These are phyloP conservation scores for Blastobotrys arbuscula DNA, from an alignment of 1,139 yeast species.

Conservation along the genomic window DNA sequence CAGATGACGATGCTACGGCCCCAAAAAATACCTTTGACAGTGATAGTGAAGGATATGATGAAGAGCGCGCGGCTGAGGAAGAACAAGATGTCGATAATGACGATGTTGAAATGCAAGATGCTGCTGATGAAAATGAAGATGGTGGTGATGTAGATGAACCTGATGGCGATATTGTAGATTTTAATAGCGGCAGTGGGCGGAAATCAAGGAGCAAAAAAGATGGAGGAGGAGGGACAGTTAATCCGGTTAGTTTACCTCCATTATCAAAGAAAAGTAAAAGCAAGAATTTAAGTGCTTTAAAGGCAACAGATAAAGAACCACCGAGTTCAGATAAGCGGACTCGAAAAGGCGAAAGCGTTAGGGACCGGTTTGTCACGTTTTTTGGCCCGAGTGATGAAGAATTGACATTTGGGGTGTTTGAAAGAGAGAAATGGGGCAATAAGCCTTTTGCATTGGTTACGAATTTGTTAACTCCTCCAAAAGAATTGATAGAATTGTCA, in stretches of 20 bases:
- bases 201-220: background rate
- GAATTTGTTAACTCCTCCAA: conserved; percentile 13
- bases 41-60: conserved; percentile 24
- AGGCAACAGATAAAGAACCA: background rate
- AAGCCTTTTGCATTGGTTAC: conserved; percentile 20
- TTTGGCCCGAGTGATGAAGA: conserved; percentile 20
- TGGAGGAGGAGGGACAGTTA: background rate
- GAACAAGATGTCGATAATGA: conserved; percentile 14
- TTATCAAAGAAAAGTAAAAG: conserved; percentile 1
- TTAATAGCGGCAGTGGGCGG: background rate
- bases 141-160: conserved; percentile 4
- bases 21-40: conserved; percentile 13
- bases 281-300: conserved; percentile 4
- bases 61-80: conserved; percentile 17
- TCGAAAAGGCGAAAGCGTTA: conserved; percentile 16
- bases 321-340: background rate
- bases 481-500: background rate
- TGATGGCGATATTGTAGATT: conserved; percentile 6
- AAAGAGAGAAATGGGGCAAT: conserved; percentile 22
- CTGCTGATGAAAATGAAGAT: conserved; percentile 8
- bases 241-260: conserved; percentile 9
- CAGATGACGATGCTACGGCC: conserved; percentile 18
- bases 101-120: conserved; percentile 5
- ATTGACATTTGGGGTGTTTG: conserved; percentile 17
- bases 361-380: conserved; percentile 21